Percentiles rank a stretch among this genome's conserved stretches.
Evolutionary conservation across 2,329 filamentous ascomycete species (phyloP).

Genomic region (Periconia digitata): DNA sequence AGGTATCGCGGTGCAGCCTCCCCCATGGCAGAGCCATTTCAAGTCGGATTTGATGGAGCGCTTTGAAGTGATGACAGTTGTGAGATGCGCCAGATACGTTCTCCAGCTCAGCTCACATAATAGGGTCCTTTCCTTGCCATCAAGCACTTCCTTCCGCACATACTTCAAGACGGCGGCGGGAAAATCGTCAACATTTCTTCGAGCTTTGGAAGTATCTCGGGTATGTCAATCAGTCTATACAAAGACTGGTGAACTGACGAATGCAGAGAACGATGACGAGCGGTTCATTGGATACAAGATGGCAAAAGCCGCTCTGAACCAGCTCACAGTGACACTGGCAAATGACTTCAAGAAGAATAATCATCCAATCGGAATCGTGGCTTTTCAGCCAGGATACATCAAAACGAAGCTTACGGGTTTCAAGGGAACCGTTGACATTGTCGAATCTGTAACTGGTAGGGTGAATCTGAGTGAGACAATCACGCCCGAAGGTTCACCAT

Average conservation of each 20-base stretch:
- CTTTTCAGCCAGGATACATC: background rate
- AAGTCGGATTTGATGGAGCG: too few relatives aligned
- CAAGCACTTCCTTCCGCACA: too few relatives aligned
- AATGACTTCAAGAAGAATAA: background rate
- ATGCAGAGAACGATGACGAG: background rate
- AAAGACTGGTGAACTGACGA: background rate
- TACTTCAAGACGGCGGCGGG: background rate
- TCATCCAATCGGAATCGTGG: background rate
- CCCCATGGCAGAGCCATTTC: background rate
- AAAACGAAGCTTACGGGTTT: too few relatives aligned
- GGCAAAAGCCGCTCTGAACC: background rate
- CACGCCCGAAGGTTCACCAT: too few relatives aligned
- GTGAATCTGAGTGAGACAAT: too few relatives aligned
- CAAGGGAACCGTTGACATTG: too few relatives aligned
- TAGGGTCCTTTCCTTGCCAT: too few relatives aligned
- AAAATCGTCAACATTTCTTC: background rate
- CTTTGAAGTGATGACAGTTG: too few relatives aligned
- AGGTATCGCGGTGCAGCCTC: too few relatives aligned
- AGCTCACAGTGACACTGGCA: background rate
- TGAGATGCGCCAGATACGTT: too few relatives aligned
- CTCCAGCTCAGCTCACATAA: too few relatives aligned
- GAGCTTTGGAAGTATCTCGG: background rate
- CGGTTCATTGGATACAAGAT: background rate
- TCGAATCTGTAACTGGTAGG: too few relatives aligned
- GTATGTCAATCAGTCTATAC: background rate